Conservation (phyloP, 225 moss, liverwort and hornwort species). For the Antitrichia curtipendula region DNA sequence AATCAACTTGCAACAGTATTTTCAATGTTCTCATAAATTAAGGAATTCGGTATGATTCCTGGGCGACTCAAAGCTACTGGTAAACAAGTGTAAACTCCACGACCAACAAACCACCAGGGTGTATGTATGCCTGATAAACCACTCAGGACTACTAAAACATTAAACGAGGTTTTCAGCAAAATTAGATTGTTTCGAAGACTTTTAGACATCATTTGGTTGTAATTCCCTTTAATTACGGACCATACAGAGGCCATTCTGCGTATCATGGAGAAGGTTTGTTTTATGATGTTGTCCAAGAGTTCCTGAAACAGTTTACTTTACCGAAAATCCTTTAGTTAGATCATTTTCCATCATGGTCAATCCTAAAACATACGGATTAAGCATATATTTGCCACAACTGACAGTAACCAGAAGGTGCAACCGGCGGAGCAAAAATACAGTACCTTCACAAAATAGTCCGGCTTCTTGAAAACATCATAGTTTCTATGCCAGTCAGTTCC, state of each 20-base stretch:
- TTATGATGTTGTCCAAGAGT: not conserved
- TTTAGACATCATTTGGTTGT: not conserved
- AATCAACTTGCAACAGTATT: not conserved
- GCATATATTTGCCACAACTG: not conserved
- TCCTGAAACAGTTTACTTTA: not conserved
- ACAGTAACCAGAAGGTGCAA: not conserved
- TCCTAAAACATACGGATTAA: not conserved
- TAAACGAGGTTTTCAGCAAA: not conserved
- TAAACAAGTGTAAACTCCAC: not conserved
- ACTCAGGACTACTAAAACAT: not conserved
- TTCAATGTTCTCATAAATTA: not conserved
- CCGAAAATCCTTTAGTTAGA: not conserved
- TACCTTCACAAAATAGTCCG: slow-evolving; percentile 91
- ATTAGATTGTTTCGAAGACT: not conserved
- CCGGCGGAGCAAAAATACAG: not conserved
- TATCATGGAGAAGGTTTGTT: not conserved
- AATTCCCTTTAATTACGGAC: not conserved
- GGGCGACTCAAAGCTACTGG: not conserved
- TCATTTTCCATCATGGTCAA: not conserved
- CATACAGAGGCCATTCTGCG: not conserved
- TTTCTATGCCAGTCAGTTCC: slow-evolving; percentile 88
- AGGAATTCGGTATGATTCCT: not conserved
- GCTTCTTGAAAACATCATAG: slow-evolving; percentile 74
- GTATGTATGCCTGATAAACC: not conserved
- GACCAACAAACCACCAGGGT: not conserved